Conservation (phyloP, 345 rosid genomes). For the Kandelia obovata region DNA sequence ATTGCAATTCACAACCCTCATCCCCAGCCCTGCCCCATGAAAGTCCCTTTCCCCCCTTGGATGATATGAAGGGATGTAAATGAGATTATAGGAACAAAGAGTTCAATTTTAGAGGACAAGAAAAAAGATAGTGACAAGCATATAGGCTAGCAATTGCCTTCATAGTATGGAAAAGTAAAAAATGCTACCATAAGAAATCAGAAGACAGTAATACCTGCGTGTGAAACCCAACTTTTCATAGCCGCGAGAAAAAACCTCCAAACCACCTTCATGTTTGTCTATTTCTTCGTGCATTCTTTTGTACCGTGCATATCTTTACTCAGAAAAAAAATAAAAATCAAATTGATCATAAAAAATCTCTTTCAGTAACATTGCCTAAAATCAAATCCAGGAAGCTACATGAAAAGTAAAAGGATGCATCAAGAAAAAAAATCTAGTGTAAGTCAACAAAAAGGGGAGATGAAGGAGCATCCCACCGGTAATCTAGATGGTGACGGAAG, state of each 20-base stretch:
- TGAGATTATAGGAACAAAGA: background rate
- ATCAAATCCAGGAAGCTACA: constrained; percentile 11
- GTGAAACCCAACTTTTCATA: constrained; percentile 86
- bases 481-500: constrained; percentile 71
- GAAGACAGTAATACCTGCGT: constrained; percentile 48
- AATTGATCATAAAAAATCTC: background rate
- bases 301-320: constrained; percentile 61
- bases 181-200: background rate
- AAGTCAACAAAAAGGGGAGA: background rate
- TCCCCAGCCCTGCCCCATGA: too few species aligned
- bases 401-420: background rate
- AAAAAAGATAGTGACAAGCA: background rate
- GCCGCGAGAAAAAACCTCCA: constrained; percentile 91
- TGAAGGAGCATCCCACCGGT: constrained; percentile 46
- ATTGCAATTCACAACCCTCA: background rate
- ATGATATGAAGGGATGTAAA: background rate
- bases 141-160: too few species aligned
- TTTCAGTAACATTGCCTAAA: constrained; percentile 6
- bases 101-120: background rate
- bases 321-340: background rate
- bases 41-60: background rate
- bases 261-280: constrained; percentile 79
- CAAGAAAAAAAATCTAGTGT: background rate
- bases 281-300: constrained; percentile 63
- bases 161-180: too few species aligned